Conservation (phyloP, 768 basidiomycete species). For the Podaxis mareebaensis region DNA sequence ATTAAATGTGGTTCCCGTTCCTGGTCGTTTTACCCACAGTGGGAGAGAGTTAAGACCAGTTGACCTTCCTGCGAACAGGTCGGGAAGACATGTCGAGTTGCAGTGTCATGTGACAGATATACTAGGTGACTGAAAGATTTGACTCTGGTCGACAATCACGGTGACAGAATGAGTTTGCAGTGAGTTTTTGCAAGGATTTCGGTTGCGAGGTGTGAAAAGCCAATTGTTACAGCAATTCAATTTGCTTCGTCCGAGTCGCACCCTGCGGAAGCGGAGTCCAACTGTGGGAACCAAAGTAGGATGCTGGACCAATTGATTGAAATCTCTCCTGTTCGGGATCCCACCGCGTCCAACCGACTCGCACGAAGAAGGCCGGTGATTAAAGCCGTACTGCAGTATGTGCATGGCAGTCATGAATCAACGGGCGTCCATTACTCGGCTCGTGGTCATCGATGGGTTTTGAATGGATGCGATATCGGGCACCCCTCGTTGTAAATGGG, state of each 20-base stretch:
- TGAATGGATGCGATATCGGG: constrained; percentile 3
- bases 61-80: too few relatives aligned
- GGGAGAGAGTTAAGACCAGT: too few relatives aligned
- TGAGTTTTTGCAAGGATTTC: neutral
- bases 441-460: neutral
- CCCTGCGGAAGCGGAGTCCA: neutral
- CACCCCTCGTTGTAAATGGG: neutral
- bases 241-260: constrained; percentile 1
- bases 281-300: neutral
- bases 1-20: too few relatives aligned
- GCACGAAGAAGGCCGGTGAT: too few relatives aligned
- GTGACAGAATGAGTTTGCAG: too few relatives aligned
- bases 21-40: too few relatives aligned
- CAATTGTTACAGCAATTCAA: neutral
- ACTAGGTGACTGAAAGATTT: neutral
- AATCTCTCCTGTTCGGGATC: neutral
- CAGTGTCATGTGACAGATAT: neutral
- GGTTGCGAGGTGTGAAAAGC: neutral
- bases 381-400: neutral
- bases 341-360: too few relatives aligned
- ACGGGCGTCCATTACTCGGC: too few relatives aligned
- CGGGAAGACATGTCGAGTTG: too few relatives aligned
- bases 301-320: neutral
- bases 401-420: neutral
- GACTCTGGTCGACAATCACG: too few relatives aligned